Conservation (phyloP, 2,329 filamentous ascomycete genomes). For the Colletotrichum aenigma region DNA sequence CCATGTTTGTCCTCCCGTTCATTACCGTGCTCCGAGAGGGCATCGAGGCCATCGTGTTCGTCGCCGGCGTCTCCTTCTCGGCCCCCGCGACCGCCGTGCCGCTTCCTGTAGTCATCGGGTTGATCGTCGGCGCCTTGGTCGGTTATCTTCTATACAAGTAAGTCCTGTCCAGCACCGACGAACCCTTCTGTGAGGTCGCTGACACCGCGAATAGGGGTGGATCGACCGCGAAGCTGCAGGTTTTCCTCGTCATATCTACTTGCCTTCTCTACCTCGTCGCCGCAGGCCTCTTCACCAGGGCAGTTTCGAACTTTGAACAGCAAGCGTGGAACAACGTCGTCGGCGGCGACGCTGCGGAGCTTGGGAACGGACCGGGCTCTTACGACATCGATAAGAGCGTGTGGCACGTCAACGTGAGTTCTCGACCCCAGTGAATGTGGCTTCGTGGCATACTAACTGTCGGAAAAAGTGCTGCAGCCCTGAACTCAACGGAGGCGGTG, state of each 20-base stretch:
- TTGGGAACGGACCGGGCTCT: slow-evolving; percentile 68
- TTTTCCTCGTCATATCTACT: slow-evolving; percentile 82
- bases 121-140: slow-evolving; percentile 68
- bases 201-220: slow-evolving; percentile 37
- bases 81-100: slow-evolving; percentile 79
- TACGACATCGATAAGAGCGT: slow-evolving; percentile 81
- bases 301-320: slow-evolving; percentile 76
- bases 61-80: slow-evolving; percentile 81
- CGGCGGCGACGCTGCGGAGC: slow-evolving; percentile 59
- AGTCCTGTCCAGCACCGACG: slow-evolving; percentile 32
- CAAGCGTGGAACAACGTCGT: slow-evolving; percentile 71
- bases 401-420: slow-evolving; percentile 79
- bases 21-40: slow-evolving; percentile 87
- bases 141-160: slow-evolving; percentile 82
- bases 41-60: slow-evolving; percentile 84
- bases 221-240: slow-evolving; percentile 55
- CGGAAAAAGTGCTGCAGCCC: slow-evolving; percentile 75
- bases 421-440: not conserved
- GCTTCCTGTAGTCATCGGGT: slow-evolving; percentile 74
- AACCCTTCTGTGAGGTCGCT: not conserved
- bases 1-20: slow-evolving; percentile 86
- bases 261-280: slow-evolving; percentile 85
- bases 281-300: slow-evolving; percentile 79
- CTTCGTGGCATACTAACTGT: not conserved
- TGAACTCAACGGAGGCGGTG: slow-evolving; percentile 71